Base-by-base conservation (phyloP, 2,329 filamentous ascomycete species). In the Diaporthe caulivora region DNA sequence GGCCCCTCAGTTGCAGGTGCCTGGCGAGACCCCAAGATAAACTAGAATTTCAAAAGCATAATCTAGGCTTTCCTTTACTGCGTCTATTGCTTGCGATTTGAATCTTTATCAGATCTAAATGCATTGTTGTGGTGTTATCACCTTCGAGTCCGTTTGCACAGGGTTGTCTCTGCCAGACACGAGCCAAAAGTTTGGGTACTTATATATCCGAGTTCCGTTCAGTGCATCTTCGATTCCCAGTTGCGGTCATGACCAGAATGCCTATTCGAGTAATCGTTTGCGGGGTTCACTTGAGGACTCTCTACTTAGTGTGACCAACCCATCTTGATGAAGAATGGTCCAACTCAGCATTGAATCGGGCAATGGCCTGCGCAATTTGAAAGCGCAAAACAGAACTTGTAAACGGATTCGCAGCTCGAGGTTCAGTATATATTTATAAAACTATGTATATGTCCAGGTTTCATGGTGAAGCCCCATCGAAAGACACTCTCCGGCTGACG, bases 401-500 rank as follows among this genome's bases (percentile, higher is more conserved):
- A 26, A 8, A 21, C 8, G 10, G 3, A 8, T n/a, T 8, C 7
- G 6, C n/a, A 26, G 13, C 10, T 24, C 17, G 24, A 11, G 5
- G 9, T 44, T 13, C 13, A 11, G n/a, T n/a, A n/a, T n/a, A n/a
- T n/a, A n/a, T n/a, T 7, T 15, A 42, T 13, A 24, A 62, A 44
- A 44, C 9, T 5, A 5, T n/a, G 10, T 2, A 15, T 17, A 29
- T 47, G 7, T 31, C 40, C 24, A 47, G 7, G 7, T 68, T 13
- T 70, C 29, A 70, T 21, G 54, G 26, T 18, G 67, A 70, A 26
- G 40, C 15, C 40, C 53, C 54, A 17, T 70, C 67, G 29, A 70
- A 70, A 51, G 53, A 58, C 53, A 70, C 67, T 21, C 67, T 70
- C 21, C 67, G 67, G 47, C 67, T 70, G 31, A 58, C 49, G n/a